These are phyloP conservation scores for Pseudoscleropodium purum DNA, from an alignment of 225 moss, liverwort and hornwort species.

Conservation along the genomic window DNA sequence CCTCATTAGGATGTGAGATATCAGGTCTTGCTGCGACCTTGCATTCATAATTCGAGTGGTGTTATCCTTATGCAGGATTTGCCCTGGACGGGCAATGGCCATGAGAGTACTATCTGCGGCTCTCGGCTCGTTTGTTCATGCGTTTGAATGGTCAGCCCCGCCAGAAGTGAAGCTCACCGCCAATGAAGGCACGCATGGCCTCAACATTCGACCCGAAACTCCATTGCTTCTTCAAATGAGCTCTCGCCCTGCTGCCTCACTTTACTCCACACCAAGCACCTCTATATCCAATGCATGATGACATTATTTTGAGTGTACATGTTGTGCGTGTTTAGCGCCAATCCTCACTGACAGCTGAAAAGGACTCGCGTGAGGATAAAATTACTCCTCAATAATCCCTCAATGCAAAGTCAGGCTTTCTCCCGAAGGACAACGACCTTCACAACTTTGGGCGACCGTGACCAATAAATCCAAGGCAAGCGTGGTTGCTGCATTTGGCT, in stretches of 20 bases:
- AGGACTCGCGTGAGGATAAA: not conserved
- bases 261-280: not conserved
- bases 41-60: not conserved
- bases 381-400: not conserved
- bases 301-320: not conserved
- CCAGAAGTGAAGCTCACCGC: not conserved
- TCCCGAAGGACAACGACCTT: not conserved
- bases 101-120: not conserved
- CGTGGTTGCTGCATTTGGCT: not conserved
- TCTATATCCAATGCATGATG: not conserved
- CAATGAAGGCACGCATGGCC: not conserved
- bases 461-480: not conserved
- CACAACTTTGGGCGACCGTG: not conserved
- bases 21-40: not conserved
- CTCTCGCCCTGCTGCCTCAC: not conserved
- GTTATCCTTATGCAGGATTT: not conserved
- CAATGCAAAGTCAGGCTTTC: not conserved
- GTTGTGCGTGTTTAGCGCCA: not conserved
- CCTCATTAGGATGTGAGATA: not conserved
- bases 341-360: not conserved
- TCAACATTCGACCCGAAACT: slow-evolving; percentile 1
- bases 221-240: not conserved
- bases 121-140: slow-evolving; percentile 2
- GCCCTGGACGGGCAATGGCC: slow-evolving; percentile 19
- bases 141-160: slow-evolving; percentile 2